Conservation (phyloP, 768 basidiomycete genomes). For the Psilocybe cubensis region DNA sequence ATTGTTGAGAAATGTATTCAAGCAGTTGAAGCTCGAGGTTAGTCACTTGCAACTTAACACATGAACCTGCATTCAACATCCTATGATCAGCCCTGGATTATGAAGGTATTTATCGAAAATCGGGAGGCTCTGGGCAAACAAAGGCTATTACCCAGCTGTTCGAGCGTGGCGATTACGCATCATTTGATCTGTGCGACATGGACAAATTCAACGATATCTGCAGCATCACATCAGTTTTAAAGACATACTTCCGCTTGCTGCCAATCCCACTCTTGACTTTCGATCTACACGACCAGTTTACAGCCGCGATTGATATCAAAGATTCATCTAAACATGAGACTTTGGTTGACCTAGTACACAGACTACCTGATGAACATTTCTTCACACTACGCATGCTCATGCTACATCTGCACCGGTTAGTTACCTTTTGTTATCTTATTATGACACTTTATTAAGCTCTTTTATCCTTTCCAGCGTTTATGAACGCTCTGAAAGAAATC, state of each 20-base stretch:
- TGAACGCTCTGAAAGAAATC: slow-evolving; percentile 69
- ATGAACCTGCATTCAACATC: not conserved
- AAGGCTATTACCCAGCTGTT: slow-evolving; percentile 94
- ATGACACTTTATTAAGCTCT: slow-evolving; percentile 27
- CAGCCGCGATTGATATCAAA: slow-evolving; percentile 70
- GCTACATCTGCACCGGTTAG: slow-evolving; percentile 86
- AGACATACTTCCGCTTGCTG: slow-evolving; percentile 93
- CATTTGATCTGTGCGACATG: slow-evolving; percentile 86
- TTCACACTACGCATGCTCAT: slow-evolving; percentile 81
- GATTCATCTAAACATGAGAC: slow-evolving; percentile 66
- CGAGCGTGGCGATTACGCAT: slow-evolving; percentile 86
- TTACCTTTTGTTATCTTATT: slow-evolving; percentile 7
- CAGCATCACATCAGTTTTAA: slow-evolving; percentile 94
- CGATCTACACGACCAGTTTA: slow-evolving; percentile 90
- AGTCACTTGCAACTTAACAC: slow-evolving; percentile 26
- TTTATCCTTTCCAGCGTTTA: slow-evolving; percentile 48
- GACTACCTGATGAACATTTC: slow-evolving; percentile 88
- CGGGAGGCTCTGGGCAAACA: slow-evolving; percentile 89
- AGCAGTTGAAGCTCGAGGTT: slow-evolving; percentile 88
- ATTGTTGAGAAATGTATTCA: slow-evolving; percentile 96
- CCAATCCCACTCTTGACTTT: slow-evolving; percentile 91
- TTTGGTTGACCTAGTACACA: slow-evolving; percentile 69
- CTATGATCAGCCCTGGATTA: slow-evolving; percentile 76
- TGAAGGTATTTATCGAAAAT: slow-evolving; percentile 98
- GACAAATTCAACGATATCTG: slow-evolving; percentile 97